Conservation (phyloP, 805 yeast species). For the Zygoascus tannicola region DNA sequence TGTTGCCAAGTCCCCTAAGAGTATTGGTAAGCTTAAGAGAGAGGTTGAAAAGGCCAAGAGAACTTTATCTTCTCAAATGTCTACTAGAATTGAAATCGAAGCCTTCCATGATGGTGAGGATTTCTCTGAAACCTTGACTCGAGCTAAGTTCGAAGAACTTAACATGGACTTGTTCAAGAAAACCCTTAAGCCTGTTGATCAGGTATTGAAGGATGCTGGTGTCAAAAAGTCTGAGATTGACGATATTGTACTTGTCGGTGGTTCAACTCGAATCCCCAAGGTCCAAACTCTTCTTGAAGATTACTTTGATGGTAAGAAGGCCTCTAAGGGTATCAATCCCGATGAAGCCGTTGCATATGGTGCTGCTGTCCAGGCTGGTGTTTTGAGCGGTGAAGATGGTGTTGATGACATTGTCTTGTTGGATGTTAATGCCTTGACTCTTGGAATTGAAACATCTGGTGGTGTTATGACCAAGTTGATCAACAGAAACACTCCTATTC, state of each 20-base stretch:
- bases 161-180: constrained; percentile 88
- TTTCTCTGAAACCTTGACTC: constrained; percentile 87
- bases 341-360: constrained; percentile 99
- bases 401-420: constrained; percentile 81
- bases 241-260: constrained; percentile 96
- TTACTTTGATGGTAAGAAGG: constrained; percentile 89
- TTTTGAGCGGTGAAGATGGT: constrained; percentile 90
- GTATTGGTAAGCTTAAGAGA: constrained; percentile 88
- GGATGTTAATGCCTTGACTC: constrained; percentile 88
- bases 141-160: constrained; percentile 97
- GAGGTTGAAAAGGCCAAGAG: constrained; percentile 98
- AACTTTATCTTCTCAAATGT: constrained; percentile 88
- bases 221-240: constrained; percentile 78
- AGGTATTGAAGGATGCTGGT: constrained; percentile 89
- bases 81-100: constrained; percentile 93
- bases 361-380: constrained; percentile 99
- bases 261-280: constrained; percentile 98
- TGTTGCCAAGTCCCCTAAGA: constrained; percentile 69
- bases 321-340: constrained; percentile 95
- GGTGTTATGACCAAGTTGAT: constrained; percentile 96
- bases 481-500: constrained; percentile 90
- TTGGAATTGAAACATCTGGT: constrained; percentile 96
- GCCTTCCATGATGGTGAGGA: constrained; percentile 91
- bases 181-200: constrained; percentile 93
- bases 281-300: constrained; percentile 88